Percentiles rank a stretch among this genome's conserved stretches.
These are phyloP conservation scores for Zizania palustris DNA, from an alignment of 202 grass and related monocot genomes.

Conservation along the genomic window DNA sequence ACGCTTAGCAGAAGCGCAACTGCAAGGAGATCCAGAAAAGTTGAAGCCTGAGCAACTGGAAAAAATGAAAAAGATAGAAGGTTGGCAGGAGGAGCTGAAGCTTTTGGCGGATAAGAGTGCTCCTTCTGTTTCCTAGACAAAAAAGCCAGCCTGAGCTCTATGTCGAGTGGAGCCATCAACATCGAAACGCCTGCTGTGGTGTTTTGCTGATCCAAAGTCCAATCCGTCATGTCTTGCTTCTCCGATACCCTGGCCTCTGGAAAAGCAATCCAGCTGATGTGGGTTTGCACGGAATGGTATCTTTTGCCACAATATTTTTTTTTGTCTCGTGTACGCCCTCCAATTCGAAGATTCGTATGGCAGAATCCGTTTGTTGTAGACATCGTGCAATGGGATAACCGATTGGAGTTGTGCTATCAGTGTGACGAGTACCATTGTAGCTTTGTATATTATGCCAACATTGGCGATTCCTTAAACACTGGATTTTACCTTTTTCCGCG, in stretches of 20 bases:
- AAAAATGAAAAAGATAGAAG: conserved; percentile 82
- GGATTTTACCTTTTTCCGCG: neutral
- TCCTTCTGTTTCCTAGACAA: conserved; percentile 37
- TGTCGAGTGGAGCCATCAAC: conserved; percentile 39
- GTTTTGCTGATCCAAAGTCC: conserved; percentile 40
- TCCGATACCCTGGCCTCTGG: conserved; percentile 28
- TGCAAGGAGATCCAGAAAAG: conserved; percentile 67
- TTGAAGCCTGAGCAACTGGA: conserved; percentile 70
- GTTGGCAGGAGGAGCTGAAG: conserved; percentile 76
- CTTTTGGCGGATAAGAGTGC: conserved; percentile 76
- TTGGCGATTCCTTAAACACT: conserved; percentile 18
- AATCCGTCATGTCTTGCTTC: conserved; percentile 35
- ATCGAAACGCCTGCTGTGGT: conserved; percentile 20
- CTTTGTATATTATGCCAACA: conserved; percentile 32
- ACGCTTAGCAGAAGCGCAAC: conserved; percentile 76
- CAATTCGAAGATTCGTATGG: conserved; percentile 41
- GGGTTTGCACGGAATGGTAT: conserved; percentile 39
- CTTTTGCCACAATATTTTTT: conserved; percentile 45
- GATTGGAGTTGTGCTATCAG: neutral
- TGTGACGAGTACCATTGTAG: conserved; percentile 31
- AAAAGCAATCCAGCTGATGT: conserved; percentile 9
- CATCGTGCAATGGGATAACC: conserved; percentile 29
- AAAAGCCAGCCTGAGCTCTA: conserved; percentile 29
- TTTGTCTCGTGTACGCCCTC: conserved; percentile 36
- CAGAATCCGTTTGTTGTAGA: conserved; percentile 40